Base-by-base conservation (phyloP, 2,329 filamentous ascomycete species). In the Colletotrichum ledebouriae region DNA sequence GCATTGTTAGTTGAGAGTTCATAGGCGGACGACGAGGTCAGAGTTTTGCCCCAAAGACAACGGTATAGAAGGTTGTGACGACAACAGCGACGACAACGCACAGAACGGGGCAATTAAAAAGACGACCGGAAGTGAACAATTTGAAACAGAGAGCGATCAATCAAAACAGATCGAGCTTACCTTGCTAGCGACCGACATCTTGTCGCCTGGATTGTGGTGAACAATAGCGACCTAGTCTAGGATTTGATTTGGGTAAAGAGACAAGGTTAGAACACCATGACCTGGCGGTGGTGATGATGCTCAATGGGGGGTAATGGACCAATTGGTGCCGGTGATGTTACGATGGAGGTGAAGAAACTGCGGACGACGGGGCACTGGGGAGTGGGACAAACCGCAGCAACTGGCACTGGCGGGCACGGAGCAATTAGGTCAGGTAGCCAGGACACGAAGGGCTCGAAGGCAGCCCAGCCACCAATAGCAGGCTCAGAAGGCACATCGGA, bases 201-300 rank as follows among this genome's bases (percentile, higher is more conserved):
- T 71, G 70, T 71, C 70, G 70, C 70, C 70, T 71, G 70, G 70
- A 71, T 71, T 71, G 70, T 71, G 70, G 64, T 63, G 53, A 70
- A 71, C 70, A 71, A 71, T 71, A 71, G 70, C 70, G 70, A 71
- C 70, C 70, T 71, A 71, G 70, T 71, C 70, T 71, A 67, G 63
- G 69, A 64, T 70, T 60, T 71, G 61, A 62, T 64, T 63, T 56
- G 69, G 56, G 70, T 69, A 63, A 68, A 69, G 65, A 67, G 64
- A 60, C 68, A 69, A 69, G 70, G 68, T 71, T 70, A 71, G 70
- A 71, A 70, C 70, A 71, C 70, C 70, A 71, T 71, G 70, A 71
- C 70, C 58, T 63, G 61, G 61, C 61, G 60, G 60, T 52, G 70
- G 67, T 70, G 67, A 59, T 61, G 68, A 61, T 59, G 64, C 66